Conservation (phyloP, 495 filamentous ascomycete genomes). For the Neurospora terricola region DNA sequence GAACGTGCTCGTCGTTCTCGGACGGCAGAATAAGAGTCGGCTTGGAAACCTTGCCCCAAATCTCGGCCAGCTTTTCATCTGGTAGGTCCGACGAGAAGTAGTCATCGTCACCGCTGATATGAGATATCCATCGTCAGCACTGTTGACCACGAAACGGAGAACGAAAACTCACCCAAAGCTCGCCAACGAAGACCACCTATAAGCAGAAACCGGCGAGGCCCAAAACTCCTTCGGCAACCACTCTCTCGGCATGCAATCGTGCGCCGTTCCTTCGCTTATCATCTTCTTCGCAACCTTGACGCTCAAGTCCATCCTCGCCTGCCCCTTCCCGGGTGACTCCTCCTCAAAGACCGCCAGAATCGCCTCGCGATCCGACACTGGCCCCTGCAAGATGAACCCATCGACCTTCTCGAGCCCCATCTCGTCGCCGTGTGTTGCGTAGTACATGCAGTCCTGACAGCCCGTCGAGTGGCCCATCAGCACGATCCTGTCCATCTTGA, state of each 20-base stretch:
- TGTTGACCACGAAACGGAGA: neutral
- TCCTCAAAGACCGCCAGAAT: constrained; percentile 33
- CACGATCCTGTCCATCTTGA: constrained; percentile 51
- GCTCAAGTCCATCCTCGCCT: constrained; percentile 32
- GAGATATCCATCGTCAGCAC: neutral
- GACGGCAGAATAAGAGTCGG: constrained; percentile 59
- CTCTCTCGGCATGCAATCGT: constrained; percentile 48
- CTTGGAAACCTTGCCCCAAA: constrained; percentile 51
- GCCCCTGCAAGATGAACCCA: constrained; percentile 75
- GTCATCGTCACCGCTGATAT: constrained; percentile 63
- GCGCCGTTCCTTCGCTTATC: constrained; percentile 40
- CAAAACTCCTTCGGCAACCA: constrained; percentile 39
- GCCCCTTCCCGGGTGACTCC: constrained; percentile 2
- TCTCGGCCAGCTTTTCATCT: constrained; percentile 45
- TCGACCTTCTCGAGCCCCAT: constrained; percentile 44
- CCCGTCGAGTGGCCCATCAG: constrained; percentile 82
- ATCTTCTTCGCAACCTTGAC: constrained; percentile 44
- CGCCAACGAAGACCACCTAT: constrained; percentile 57
- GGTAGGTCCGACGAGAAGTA: constrained; percentile 74
- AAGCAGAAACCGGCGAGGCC: constrained; percentile 50
- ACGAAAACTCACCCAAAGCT: constrained; percentile 36
- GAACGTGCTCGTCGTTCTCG: constrained; percentile 63
- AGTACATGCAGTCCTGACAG: constrained; percentile 75
- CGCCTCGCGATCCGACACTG: constrained; percentile 68
- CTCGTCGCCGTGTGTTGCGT: constrained; percentile 18